Base-by-base conservation (phyloP, 2,329 filamentous ascomycete species). In the Ustulina deusta region DNA sequence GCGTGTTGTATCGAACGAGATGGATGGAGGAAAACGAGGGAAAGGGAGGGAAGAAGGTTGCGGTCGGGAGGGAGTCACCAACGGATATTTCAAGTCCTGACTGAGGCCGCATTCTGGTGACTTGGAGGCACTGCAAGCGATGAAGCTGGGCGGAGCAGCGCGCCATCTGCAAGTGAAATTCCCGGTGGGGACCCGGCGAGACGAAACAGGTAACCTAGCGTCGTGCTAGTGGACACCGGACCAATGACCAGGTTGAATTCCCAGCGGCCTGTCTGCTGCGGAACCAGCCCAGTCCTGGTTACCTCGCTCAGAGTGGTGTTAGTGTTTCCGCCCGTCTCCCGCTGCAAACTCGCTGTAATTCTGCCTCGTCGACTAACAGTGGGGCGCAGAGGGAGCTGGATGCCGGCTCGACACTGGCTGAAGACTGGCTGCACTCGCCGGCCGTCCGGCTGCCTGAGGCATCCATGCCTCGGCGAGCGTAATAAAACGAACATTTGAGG, bases 11-110 rank as follows among this genome's bases (percentile, higher is more conserved):
- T 67, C 55, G 60, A 56, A 60, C 61, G 58, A 29, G 27, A 66
- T 62, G 40, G 42, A 63, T 56, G 65, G 52, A 59, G 55, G 61
- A 62, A 70, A 61, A 63, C 54, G 65, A 63, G 65, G 63, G 65
- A 71, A 69, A 71, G 38, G 61, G 65, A 69, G 72, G 69, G 63
- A 74, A 70, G 29, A 68, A 66, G n/a, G 46, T 60, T 69, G 49
- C 49, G 63, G 64, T 38, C 65, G 71, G 76, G 74, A 75, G 75
- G 75, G 76, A 78, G 77, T 77, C 75, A 78, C 65, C 48, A 67
- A 70, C 62, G 70, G 75, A 75, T 79, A 78, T 79, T 77, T 79
- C 75, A 78, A 67, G 69, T 69, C 64, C 57, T 67, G 68, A 65
- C 63, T 73, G 58, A 69, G 68, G 71, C 61, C 62, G 62, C 49